These are phyloP conservation scores for Psidium guajava DNA, from an alignment of 345 rosid genomes.

Conservation along the genomic window DNA sequence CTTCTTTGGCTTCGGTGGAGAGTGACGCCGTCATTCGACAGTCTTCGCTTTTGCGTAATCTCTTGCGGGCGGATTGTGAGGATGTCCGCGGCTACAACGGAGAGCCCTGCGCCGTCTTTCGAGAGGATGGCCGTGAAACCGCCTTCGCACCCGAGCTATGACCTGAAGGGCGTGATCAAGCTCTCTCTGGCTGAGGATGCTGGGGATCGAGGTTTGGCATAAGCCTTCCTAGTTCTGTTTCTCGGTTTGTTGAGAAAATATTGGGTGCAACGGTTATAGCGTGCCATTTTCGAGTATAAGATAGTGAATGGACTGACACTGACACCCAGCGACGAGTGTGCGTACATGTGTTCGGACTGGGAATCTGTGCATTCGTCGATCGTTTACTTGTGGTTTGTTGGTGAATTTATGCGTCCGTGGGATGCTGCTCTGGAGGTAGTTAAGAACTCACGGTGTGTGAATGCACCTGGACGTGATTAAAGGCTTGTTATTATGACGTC, in stretches of 20 bases:
- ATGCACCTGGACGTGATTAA: not conserved
- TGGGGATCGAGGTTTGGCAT: conserved; percentile 60
- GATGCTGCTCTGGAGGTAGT: not conserved
- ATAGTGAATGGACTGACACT: not conserved
- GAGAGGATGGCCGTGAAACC: conserved; percentile 53
- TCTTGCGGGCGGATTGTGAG: conserved; percentile 28
- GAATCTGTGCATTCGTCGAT: no score
- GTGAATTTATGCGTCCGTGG: not conserved
- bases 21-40: not conserved
- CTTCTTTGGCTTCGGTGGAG: not conserved
- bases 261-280: not conserved
- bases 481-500: not conserved
- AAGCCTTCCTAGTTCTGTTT: not conserved
- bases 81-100: conserved; percentile 30
- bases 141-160: conserved; percentile 87
- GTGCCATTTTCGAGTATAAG: not conserved
- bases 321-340: not conserved
- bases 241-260: not conserved
- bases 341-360: not conserved
- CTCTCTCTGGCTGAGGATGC: conserved; percentile 88
- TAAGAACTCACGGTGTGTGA: not conserved
- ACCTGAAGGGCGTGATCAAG: conserved; percentile 60
- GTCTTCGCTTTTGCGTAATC: not conserved
- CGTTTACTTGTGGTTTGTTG: not conserved
- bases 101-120: conserved; percentile 15